Conservation (phyloP, 2,329 filamentous ascomycete genomes). For the Trichothecium sympodiale region DNA sequence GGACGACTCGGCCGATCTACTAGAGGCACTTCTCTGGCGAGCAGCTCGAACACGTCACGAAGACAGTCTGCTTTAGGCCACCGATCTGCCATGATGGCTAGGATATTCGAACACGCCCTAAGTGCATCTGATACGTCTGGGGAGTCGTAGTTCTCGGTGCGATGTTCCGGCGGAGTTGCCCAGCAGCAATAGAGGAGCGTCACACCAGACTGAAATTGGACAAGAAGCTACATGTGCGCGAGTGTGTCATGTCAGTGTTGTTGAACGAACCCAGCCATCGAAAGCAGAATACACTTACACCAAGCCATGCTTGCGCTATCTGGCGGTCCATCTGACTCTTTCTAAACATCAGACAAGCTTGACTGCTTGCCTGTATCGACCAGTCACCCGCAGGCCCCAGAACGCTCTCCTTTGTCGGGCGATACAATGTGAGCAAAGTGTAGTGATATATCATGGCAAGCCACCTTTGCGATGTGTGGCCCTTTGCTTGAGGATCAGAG, state of each 20-base stretch:
- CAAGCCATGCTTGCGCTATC: conserved; percentile 15
- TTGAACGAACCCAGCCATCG: not conserved
- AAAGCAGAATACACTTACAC: conserved; percentile 6
- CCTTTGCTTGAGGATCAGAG: conserved; percentile 10
- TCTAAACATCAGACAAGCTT: conserved; percentile 16
- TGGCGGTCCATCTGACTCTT: conserved; percentile 16
- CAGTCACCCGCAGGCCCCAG: conserved; percentile 13
- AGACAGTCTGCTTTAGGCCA: conserved; percentile 23
- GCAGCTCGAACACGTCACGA: conserved; percentile 21
- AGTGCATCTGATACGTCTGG: conserved; percentile 20
- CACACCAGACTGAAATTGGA: conserved; percentile 22
- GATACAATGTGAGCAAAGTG: conserved; percentile 15
- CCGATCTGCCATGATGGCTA: conserved; percentile 22
- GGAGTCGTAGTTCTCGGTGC: conserved; percentile 16
- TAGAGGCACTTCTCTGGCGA: conserved; percentile 14
- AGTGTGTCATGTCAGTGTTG: not conserved
- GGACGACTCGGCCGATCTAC: conserved; percentile 5
- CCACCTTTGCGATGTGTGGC: conserved; percentile 14
- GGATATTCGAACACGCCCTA: conserved; percentile 21
- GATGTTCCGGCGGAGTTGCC: conserved; percentile 17
- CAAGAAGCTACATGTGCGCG: conserved; percentile 8
- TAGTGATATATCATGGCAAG: conserved; percentile 20
- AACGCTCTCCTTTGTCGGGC: conserved; percentile 12
- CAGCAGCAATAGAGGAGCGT: conserved; percentile 24
- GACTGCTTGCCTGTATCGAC: conserved; percentile 15